Base-by-base conservation (phyloP, 2,329 filamentous ascomycete species). In the Cercospora berteroae region DNA sequence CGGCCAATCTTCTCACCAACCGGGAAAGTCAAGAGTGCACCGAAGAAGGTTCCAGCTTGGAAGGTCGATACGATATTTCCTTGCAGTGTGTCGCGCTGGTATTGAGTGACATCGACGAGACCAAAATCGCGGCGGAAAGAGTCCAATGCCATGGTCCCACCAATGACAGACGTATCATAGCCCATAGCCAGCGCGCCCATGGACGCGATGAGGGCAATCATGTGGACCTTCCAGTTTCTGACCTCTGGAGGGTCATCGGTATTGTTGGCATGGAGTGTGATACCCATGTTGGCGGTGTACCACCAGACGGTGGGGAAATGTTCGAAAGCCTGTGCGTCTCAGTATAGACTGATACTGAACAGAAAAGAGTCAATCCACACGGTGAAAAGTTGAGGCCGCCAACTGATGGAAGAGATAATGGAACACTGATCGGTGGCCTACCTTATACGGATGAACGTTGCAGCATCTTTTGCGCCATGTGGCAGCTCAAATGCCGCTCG, bases 171-270 rank as follows among this genome's bases (percentile, higher is more conserved):
- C 10, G 73, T 74, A 59, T 75, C 74, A 39, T 74, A 74, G 33
- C 74, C 74, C 70, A 71, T 80, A 33, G 78, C 78, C 63, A 80
- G 70, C 33, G 77, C 74, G 20, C 77, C 78, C 77, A 80, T 79
- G 7, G 77, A 79, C 18, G 82, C 84, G 70, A 88, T 86, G 74
- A 84, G 87, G 60, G 88, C 88, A 72, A 90, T 82, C 65, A 84
- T 83, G 71, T 89, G 86, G 36, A 89, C 86, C 65, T 88, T 84
- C 88, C 88, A 90, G 75, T 88, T 87, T 79, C 90, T 90, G 67
- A 90, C 87, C 76, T 89, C 85, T 16, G 84, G 82, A 25, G 89
- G 89, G 74, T 91, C 70, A 66, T 70, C 64, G 39, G 50, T 70
- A 25, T 63, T 63, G 63, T 59, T 65, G 42, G 68, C 68, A 50